Conservation (phyloP, 345 rosid genomes). For the Angophora floribunda region DNA sequence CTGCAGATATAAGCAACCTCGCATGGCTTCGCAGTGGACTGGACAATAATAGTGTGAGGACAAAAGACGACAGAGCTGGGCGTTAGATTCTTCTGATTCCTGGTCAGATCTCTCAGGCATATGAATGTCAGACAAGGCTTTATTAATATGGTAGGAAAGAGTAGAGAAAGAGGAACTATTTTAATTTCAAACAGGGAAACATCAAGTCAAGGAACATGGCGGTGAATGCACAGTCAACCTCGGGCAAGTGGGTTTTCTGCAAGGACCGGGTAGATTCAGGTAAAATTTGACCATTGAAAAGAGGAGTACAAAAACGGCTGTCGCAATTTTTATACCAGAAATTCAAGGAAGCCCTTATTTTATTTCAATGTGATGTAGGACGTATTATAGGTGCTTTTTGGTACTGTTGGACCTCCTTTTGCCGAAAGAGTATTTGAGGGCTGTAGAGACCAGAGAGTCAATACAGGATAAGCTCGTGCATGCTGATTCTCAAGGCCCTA, state of each 20-base stretch:
- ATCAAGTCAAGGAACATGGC: not conserved
- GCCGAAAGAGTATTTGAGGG: not conserved
- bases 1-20: slow-evolving; percentile 67
- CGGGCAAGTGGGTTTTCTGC: not conserved
- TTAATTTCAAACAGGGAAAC: not conserved
- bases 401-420: not conserved
- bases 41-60: slow-evolving; percentile 38
- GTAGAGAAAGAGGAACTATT: not conserved
- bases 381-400: not conserved
- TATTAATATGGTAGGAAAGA: not conserved
- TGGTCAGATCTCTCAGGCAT: not conserved
- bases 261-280: not conserved
- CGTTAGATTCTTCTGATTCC: not conserved
- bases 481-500: not conserved
- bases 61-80: slow-evolving; percentile 31
- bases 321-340: not conserved
- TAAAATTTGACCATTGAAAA: not conserved
- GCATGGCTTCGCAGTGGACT: slow-evolving; percentile 88
- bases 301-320: not conserved
- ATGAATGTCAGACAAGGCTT: not conserved
- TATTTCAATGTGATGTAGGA: not conserved
- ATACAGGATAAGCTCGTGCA: not conserved
- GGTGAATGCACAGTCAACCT: not conserved
- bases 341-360: not conserved
- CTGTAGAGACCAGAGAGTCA: not conserved